Base-by-base conservation (phyloP, 441 rosid genomes). In the Mallotus japonicus region DNA sequence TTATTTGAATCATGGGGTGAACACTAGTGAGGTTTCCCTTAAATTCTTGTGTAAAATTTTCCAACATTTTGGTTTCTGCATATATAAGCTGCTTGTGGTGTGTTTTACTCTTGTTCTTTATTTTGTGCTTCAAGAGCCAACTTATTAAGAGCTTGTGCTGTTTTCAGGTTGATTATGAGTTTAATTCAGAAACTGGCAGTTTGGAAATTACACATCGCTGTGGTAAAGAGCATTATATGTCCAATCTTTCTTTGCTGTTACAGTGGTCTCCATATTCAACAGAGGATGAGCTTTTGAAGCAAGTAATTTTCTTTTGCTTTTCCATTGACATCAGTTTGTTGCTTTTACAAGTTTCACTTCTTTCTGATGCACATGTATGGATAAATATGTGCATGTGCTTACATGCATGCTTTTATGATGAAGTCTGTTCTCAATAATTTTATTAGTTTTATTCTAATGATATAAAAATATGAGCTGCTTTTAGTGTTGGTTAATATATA, bases 231-330 rank as follows among this genome's bases (percentile, higher is more conserved):
- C 90, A 85, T 74, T 90, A 76, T 75, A 74, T 6, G 56, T 78
- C 90, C 28, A 95, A 84, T 82, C 88, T 92, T 76, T 87, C 96
- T 71, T 67, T 88, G 81, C 73, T 95, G 64, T 80, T 91, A 79
- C 84, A 79, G 72, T 95, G 99, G 99, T 92, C 98, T 73, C 99
- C 97, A 22, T 92, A 82, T 87, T 83, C 92, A 57, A 88, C 93
- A 65, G 96, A 95, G 83, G 84, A 76, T 40, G 97, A 92, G 74
- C 98, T 95, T 85, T 76, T 95, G 81, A 83, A 89, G 85, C 99
- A 92, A 84, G 99, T 84, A 82, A 76, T 86, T 68, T 70, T 67
- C 65, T 59, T 62, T 67, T 67, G 5, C 62, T 46, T 12, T 68
- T 68, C 32, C 32, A 16, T 62, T 37, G 20, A 42, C 28, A 13